Conservation (phyloP, 257 asterid species). For the Cynanchum wilfordii region DNA sequence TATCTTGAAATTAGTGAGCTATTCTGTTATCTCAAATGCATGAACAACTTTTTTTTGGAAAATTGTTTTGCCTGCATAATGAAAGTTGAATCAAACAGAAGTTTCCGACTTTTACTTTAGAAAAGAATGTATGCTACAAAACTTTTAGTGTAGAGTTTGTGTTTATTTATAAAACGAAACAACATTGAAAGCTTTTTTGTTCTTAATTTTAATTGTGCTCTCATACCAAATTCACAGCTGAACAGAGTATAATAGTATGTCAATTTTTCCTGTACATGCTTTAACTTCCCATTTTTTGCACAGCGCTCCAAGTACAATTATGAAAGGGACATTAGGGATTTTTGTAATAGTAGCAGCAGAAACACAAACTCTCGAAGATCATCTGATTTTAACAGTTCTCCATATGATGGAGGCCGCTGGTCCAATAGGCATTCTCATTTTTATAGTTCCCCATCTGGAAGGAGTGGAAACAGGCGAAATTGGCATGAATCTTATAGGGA, state of each 20-base stretch:
- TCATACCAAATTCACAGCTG: not conserved
- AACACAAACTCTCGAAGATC: slow-evolving; percentile 34
- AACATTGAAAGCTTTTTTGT: not conserved
- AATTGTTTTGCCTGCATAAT: not conserved
- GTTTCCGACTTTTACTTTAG: not conserved
- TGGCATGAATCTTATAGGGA: slow-evolving; percentile 48
- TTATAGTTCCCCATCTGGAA: slow-evolving; percentile 37
- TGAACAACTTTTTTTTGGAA: not conserved
- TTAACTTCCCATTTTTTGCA: slow-evolving; percentile 9
- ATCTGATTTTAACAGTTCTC: slow-evolving; percentile 56
- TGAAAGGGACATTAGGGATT: slow-evolving; percentile 56
- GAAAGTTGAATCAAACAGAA: not conserved
- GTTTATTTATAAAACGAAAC: not conserved
- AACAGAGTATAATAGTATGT: not conserved
- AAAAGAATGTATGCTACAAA: not conserved
- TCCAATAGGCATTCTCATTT: slow-evolving; percentile 43
- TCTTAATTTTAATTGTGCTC: not conserved
- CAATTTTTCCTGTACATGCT: not conserved
- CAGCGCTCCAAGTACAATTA: slow-evolving; percentile 66
- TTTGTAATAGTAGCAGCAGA: slow-evolving; percentile 32
- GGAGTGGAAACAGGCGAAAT: slow-evolving; percentile 47
- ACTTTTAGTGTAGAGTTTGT: not conserved
- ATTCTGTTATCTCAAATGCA: not conserved
- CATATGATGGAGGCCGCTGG: slow-evolving; percentile 39
- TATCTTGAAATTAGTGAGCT: not conserved